Evolutionary conservation across 2,329 filamentous ascomycete genomes (phyloP).

Genomic region (Lasiodiplodia sp.): DNA sequence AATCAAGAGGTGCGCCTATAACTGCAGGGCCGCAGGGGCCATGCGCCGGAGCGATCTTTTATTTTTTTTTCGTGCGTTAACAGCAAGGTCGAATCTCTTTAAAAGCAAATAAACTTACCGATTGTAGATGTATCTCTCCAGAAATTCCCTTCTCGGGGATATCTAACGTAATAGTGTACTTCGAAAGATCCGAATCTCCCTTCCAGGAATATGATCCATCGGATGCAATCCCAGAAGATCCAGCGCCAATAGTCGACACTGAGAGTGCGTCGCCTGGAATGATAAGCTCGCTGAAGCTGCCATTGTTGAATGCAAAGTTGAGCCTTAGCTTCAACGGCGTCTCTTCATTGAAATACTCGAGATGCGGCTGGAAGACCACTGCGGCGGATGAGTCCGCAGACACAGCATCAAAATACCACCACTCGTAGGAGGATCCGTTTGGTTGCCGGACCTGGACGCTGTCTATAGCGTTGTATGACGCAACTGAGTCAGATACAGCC

Average conservation of each 20-base stretch:
- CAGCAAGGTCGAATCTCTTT: too few relatives aligned
- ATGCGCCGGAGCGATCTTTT: background rate
- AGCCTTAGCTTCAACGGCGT: background rate
- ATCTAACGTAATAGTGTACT: background rate
- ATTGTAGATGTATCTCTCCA: background rate
- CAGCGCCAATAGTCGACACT: background rate
- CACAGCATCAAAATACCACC: background rate
- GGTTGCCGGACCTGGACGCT: background rate
- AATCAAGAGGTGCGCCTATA: background rate
- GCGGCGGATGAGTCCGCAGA: background rate
- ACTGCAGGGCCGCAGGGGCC: background rate
- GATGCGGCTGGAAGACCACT: background rate
- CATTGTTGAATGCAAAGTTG: background rate
- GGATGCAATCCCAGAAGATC: background rate
- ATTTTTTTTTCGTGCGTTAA: too few relatives aligned
- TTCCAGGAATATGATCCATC: background rate
- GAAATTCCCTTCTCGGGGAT: background rate
- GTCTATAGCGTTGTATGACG: background rate
- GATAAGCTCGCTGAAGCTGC: background rate
- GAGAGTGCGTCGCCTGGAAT: background rate
- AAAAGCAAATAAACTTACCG: background rate
- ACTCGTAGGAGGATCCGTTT: background rate
- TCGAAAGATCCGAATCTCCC: background rate
- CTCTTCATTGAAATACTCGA: background rate
- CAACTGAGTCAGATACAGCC: background rate